Conservation (phyloP, 805 yeast species). For the Candida manassasensis region DNA sequence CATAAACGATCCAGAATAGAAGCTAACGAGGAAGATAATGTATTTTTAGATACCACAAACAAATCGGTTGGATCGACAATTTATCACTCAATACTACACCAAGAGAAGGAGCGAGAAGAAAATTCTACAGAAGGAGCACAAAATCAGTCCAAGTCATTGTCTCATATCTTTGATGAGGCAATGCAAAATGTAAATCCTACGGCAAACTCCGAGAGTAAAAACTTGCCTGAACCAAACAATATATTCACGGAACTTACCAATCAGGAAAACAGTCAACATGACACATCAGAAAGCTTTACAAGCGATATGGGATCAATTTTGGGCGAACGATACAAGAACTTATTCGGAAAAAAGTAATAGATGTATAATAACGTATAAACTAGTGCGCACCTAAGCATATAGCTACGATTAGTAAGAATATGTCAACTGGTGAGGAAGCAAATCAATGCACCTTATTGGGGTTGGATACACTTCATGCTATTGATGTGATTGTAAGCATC, state of each 20-base stretch:
- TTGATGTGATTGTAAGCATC: too few relatives aligned
- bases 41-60: conserved; percentile 25
- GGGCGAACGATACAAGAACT: conserved; percentile 18
- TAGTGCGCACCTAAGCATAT: neutral
- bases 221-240: conserved; percentile 6
- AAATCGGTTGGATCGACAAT: conserved; percentile 23
- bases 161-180: conserved; percentile 30
- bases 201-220: conserved; percentile 4
- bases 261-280: conserved; percentile 5
- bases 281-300: conserved; percentile 14
- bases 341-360: conserved; percentile 10
- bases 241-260: conserved; percentile 7
- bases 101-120: neutral
- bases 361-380: neutral
- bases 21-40: conserved; percentile 25
- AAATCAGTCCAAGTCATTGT: conserved; percentile 24
- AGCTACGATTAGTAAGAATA: too few relatives aligned
- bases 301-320: conserved; percentile 20
- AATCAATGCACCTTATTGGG: too few relatives aligned
- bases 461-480: too few relatives aligned
- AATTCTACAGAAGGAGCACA: conserved; percentile 15
- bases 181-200: neutral
- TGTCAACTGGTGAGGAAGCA: too few relatives aligned
- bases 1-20: conserved; percentile 10
- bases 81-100: conserved; percentile 23